Evolutionary conservation across 2,329 filamentous ascomycete species (phyloP), one percentile per base, ranked within the genome.

Genomic region (Trichophyton mentagrophytes): DNA sequence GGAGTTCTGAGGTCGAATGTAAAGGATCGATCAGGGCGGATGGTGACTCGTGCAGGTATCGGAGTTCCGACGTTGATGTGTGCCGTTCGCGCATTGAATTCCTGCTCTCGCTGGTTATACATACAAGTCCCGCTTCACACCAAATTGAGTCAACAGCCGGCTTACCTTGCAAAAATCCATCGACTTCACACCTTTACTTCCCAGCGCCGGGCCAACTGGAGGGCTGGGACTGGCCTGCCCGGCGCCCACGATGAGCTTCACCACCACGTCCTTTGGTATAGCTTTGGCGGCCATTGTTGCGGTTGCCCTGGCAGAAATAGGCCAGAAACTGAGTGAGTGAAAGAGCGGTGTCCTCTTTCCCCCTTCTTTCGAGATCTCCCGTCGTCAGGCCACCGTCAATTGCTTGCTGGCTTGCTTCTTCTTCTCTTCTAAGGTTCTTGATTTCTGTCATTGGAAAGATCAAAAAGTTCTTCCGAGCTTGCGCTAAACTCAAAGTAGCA

Each of bases 111-210:
- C 44, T 6, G 6, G 46, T 49, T 49, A 49, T 20, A 49, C 3
- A 44, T 44, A 8, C n/a, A 44, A 38, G 27, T 13, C 36, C 9
- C 3, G 3, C 1, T 30, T 30, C n/a, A 20, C 17, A 2, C 4
- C 46, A 49, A 49, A n/a, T 49, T 49, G 56, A 30, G 42, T 30
- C 30, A n/a, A 60, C 61, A 63, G 15, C 27, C 17, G 15, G 27
- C 42, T 61, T 73, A 95, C 92, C 82, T 97, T 97, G 85, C 93
- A 97, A 74, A 97, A 99, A 77, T 99, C 93, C 87, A 99, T 99
- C 62, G 89, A 95, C 80, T 99, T 99, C 64, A 99, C 88, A 80
- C 93, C 93, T 80, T 96, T 97, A 74, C 87, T 92, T 77, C 93
- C 93, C 66, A 99, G 82, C 60, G 93, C 93, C 62, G 93, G 93